Conservation (phyloP, 495 filamentous ascomycete species). For the Amorphotheca resinae region DNA sequence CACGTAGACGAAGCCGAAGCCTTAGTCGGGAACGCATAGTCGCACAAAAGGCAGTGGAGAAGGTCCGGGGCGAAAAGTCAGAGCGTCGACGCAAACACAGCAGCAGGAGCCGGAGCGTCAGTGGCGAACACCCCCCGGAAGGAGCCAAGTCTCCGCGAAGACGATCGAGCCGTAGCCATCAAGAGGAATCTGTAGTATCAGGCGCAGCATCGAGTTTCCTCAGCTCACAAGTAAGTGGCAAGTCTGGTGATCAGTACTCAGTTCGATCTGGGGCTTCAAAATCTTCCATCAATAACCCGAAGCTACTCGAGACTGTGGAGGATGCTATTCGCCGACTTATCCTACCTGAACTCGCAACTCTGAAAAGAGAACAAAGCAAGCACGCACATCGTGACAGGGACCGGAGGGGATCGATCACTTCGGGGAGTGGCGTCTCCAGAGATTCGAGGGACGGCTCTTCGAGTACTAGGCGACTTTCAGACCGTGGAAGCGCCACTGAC, state of each 20-base stretch:
- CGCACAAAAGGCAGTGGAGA: conserved; percentile 58
- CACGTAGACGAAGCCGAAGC: conserved; percentile 55
- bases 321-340: conserved; percentile 90
- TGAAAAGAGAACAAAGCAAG: conserved; percentile 78
- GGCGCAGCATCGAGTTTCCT: conserved; percentile 60
- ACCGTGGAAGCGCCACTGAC: conserved; percentile 58
- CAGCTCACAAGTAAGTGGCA: conserved; percentile 59
- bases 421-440: conserved; percentile 47
- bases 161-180: conserved; percentile 46
- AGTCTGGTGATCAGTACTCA: conserved; percentile 63
- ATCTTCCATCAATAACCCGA: conserved; percentile 89
- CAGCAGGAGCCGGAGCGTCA: conserved; percentile 47
- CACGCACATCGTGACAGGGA: conserved; percentile 36
- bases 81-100: conserved; percentile 27
- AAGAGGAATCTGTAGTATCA: conserved; percentile 51
- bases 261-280: conserved; percentile 64
- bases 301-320: conserved; percentile 87
- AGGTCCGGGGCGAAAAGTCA: conserved; percentile 34
- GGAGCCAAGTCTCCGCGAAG: conserved; percentile 44
- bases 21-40: conserved; percentile 58
- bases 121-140: conserved; percentile 51
- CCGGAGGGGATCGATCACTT: conserved; percentile 46
- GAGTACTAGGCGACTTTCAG: conserved; percentile 45
- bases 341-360: conserved; percentile 76
- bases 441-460: conserved; percentile 34